phyloP scores from a whole-genome alignment of 805 yeast genomes.

The Yamadazyma kitorensis region DNA sequence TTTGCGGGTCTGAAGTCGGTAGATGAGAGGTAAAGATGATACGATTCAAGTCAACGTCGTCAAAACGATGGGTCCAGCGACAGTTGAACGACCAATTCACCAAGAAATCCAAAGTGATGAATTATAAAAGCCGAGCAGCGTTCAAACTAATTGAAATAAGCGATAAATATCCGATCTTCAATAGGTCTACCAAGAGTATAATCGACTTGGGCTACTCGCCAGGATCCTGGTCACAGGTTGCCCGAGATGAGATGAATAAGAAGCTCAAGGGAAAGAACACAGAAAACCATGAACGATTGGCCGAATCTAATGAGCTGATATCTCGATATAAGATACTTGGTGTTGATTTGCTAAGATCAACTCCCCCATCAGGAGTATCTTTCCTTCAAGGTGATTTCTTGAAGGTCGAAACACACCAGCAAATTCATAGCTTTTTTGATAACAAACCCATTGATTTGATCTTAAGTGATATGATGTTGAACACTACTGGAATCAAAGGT shows the following conservation, averaged over 20 bases:
- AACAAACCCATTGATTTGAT: constrained; percentile 34
- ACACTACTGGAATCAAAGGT: constrained; percentile 78
- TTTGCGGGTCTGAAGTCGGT: too few relatives aligned
- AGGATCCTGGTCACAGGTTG: constrained; percentile 93
- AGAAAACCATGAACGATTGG: too few relatives aligned
- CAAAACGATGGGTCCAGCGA: constrained; percentile 72
- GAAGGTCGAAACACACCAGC: constrained; percentile 49
- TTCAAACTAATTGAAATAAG: constrained; percentile 80
- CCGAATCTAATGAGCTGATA: too few relatives aligned
- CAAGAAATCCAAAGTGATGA: constrained; percentile 58
- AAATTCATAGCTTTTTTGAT: constrained; percentile 50
- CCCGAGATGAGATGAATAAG: constrained; percentile 43
- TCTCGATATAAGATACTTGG: constrained; percentile 75
- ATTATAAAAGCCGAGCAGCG: constrained; percentile 84
- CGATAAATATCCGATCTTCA: constrained; percentile 57
- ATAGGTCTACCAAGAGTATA: constrained; percentile 50
- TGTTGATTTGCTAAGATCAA: constrained; percentile 48
- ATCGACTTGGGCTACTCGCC: constrained; percentile 93
- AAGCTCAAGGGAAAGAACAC: constrained; percentile 22
- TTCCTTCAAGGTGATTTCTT: constrained; percentile 42
- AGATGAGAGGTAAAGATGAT: constrained; percentile 1
- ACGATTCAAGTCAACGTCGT: constrained; percentile 38
- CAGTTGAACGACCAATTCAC: constrained; percentile 65
- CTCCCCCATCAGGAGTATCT: constrained; percentile 35
- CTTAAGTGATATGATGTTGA: constrained; percentile 87